Conservation (phyloP, 2,329 filamentous ascomycete species). For the Pestalotiopsis sp. region DNA sequence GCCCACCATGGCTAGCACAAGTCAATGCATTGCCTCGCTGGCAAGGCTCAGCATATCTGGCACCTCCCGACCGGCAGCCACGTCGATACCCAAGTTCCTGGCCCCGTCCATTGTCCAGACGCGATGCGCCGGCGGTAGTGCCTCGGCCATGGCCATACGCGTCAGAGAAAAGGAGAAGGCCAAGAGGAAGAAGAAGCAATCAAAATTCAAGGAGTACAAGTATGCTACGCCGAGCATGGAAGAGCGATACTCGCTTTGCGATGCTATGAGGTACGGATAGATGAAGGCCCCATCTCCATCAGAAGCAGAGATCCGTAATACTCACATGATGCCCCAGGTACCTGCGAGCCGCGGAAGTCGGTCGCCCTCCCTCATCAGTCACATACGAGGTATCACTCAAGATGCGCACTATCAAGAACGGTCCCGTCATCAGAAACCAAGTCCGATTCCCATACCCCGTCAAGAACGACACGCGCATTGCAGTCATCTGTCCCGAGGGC, state of each 20-base stretch:
- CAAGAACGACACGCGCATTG: conserved; percentile 85
- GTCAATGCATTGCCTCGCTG: conserved; percentile 57
- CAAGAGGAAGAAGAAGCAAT: conserved; percentile 64
- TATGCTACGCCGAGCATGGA: conserved; percentile 64
- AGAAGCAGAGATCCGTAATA: background rate
- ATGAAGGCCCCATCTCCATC: conserved; percentile 3
- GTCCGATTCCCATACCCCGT: conserved; percentile 88
- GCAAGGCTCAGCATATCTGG: conserved; percentile 50
- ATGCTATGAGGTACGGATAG: conserved; percentile 80
- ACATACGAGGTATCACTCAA: conserved; percentile 92
- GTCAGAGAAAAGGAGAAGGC: conserved; percentile 52
- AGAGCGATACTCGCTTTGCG: conserved; percentile 79
- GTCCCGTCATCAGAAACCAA: conserved; percentile 83
- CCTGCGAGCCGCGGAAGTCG: conserved; percentile 90
- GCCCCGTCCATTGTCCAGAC: conserved; percentile 48
- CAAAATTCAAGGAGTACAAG: conserved; percentile 68
- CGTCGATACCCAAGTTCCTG: conserved; percentile 50
- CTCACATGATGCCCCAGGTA: conserved; percentile 59
- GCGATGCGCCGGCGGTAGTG: conserved; percentile 41
- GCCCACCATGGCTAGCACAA: conserved; percentile 51
- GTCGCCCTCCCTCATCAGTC: conserved; percentile 68
- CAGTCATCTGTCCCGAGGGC: conserved; percentile 85
- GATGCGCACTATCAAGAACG: conserved; percentile 81
- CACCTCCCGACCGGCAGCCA: conserved; percentile 40
- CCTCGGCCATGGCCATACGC: conserved; percentile 35